phyloP scores from a whole-genome alignment of 2,329 filamentous ascomycete species.

The Rhytidhysteron rufulum region DNA sequence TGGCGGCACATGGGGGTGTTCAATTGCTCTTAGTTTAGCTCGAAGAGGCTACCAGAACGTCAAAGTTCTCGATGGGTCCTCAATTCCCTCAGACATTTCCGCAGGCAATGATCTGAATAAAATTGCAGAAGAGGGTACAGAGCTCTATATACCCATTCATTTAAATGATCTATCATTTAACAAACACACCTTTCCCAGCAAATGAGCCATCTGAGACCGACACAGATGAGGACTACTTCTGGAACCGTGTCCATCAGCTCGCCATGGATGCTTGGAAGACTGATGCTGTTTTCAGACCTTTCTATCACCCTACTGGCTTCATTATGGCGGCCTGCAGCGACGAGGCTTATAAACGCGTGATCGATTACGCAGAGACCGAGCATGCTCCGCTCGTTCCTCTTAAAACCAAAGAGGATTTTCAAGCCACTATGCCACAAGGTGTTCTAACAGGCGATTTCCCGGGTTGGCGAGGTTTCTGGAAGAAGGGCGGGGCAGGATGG shows the following conservation, averaged over 20 bases:
- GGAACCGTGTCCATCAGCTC: slow-evolving; percentile 28
- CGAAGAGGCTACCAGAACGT: slow-evolving; percentile 45
- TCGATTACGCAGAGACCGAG: slow-evolving; percentile 34
- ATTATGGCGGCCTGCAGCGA: slow-evolving; percentile 44
- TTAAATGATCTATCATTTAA: no score
- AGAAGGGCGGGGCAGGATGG: slow-evolving; percentile 48
- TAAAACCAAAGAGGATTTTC: slow-evolving; percentile 44
- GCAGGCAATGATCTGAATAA: slow-evolving; percentile 50
- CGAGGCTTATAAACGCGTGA: slow-evolving; percentile 33
- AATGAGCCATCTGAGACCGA: slow-evolving; percentile 19
- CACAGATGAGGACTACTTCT: slow-evolving; percentile 33
- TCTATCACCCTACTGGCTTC: slow-evolving; percentile 47
- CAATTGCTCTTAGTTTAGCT: slow-evolving; percentile 47
- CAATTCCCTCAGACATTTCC: slow-evolving; percentile 43
- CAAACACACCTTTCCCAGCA: slow-evolving; percentile 8
- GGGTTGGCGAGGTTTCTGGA: slow-evolving; percentile 50
- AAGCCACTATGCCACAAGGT: slow-evolving; percentile 49
- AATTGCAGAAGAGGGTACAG: slow-evolving; percentile 39
- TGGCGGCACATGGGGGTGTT: slow-evolving; percentile 49
- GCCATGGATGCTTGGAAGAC: slow-evolving; percentile 41
- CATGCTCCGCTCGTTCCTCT: slow-evolving; percentile 31
- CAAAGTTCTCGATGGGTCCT: slow-evolving; percentile 43
- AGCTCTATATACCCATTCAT: slow-evolving; percentile 7
- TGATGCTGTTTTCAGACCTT: slow-evolving; percentile 41
- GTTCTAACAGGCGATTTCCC: slow-evolving; percentile 49